phyloP scores from a whole-genome alignment of 1,139 yeast species.

The Arxiozyma bovina region DNA sequence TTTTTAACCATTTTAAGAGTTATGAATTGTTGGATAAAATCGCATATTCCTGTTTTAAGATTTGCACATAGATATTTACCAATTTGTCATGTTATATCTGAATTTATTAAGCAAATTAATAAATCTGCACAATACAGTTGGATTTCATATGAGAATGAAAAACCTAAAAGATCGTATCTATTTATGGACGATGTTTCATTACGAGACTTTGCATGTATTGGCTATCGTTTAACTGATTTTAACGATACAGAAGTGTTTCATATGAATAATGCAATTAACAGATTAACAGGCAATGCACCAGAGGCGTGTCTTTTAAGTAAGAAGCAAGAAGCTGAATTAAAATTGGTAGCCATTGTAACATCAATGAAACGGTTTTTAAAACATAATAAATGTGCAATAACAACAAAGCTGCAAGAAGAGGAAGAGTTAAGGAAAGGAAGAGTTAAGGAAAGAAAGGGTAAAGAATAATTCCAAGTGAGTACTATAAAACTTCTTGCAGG shows the following conservation, averaged over 20 bases:
- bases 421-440: background rate
- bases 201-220: constrained; percentile 3
- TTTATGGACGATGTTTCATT: constrained; percentile 6
- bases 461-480: background rate
- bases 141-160: background rate
- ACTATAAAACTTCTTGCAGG: background rate
- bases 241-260: constrained; percentile 38
- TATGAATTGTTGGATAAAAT: constrained; percentile 45
- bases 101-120: constrained; percentile 27
- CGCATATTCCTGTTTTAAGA: constrained; percentile 35
- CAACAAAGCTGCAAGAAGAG: background rate
- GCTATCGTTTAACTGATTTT: constrained; percentile 47
- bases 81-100: constrained; percentile 31
- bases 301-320: constrained; percentile 7
- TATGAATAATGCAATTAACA: constrained; percentile 21
- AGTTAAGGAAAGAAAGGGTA: background rate
- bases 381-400: constrained; percentile 20
- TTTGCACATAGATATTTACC: constrained; percentile 32
- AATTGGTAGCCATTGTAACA: constrained; percentile 33
- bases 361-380: constrained; percentile 28
- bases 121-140: background rate
- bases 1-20: constrained; percentile 34
- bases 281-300: constrained; percentile 21
- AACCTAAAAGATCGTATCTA: constrained; percentile 28
- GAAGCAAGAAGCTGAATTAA: constrained; percentile 30